phyloP scores from a whole-genome alignment of 2,329 filamentous ascomycete species.

The Seiridium cupressi region DNA sequence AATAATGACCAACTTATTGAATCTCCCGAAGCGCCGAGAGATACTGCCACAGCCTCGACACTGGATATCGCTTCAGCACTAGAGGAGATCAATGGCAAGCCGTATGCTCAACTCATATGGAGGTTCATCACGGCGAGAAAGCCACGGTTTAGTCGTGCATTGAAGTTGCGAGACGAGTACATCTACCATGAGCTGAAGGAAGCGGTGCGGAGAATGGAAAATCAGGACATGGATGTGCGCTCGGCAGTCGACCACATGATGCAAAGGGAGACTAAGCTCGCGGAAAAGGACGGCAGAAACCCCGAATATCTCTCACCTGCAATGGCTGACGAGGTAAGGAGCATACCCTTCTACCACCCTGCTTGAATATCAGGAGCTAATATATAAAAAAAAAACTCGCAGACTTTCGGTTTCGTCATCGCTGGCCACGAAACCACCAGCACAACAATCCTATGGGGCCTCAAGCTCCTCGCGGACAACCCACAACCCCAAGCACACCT shows the following conservation, averaged over 20 bases:
- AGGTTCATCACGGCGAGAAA: conserved; percentile 11
- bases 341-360: neutral
- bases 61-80: neutral
- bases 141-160: conserved; percentile 16
- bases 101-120: neutral
- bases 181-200: conserved; percentile 19
- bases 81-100: neutral
- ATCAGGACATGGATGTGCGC: conserved; percentile 14
- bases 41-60: neutral
- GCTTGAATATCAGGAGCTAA: neutral
- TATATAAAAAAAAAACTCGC: neutral
- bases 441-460: conserved; percentile 24
- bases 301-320: conserved; percentile 19
- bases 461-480: conserved; percentile 25
- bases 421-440: conserved; percentile 31
- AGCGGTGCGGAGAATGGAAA: conserved; percentile 14
- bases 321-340: conserved; percentile 18
- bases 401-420: conserved; percentile 29
- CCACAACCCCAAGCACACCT: conserved; percentile 24
- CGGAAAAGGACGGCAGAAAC: conserved; percentile 22
- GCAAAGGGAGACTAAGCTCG: conserved; percentile 26
- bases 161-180: conserved; percentile 23
- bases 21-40: conserved; percentile 1
- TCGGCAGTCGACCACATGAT: conserved; percentile 32
- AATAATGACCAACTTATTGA: conserved; percentile 6